Evolutionary conservation across 129 eudicot species (phyloP).

Genomic region (Pulicaria dysenterica): DNA sequence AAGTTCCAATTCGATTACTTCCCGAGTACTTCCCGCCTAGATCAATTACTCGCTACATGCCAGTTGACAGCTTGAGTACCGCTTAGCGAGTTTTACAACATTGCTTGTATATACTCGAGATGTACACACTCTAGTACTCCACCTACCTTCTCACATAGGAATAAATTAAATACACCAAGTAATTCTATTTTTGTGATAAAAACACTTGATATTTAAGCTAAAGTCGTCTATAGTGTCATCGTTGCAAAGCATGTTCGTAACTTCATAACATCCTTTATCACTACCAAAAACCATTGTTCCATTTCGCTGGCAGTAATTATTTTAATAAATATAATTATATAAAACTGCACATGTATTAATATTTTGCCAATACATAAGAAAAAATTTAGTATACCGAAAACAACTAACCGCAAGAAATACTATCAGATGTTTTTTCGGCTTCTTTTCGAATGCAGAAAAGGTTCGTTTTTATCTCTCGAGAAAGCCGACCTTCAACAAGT

Average conservation of each 20-base stretch:
- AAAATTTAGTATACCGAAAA: conserved; percentile 11
- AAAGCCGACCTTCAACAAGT: conserved; percentile 76
- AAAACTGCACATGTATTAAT: conserved; percentile 2
- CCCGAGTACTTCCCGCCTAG: too few species aligned
- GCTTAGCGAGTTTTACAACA: too few species aligned
- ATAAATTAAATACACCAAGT: neutral
- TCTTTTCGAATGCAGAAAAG: conserved; percentile 64
- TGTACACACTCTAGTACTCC: too few species aligned
- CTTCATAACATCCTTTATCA: neutral
- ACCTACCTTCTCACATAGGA: too few species aligned
- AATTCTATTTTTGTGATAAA: neutral
- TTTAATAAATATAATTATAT: neutral
- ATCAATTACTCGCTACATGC: too few species aligned
- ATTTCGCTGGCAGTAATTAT: neutral
- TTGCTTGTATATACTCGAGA: too few species aligned
- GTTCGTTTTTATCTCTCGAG: conserved; percentile 64
- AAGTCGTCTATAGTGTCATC: neutral
- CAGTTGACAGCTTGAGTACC: too few species aligned
- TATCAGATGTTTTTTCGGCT: conserved; percentile 42
- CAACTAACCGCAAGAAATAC: conserved; percentile 10
- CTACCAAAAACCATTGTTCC: neutral
- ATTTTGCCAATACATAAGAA: conserved; percentile 16
- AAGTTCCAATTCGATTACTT: too few species aligned
- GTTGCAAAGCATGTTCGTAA: neutral
- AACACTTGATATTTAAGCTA: neutral